phyloP scores from a whole-genome alignment of 2,329 filamentous ascomycete genomes.

The Fusarium protoensiforme region DNA sequence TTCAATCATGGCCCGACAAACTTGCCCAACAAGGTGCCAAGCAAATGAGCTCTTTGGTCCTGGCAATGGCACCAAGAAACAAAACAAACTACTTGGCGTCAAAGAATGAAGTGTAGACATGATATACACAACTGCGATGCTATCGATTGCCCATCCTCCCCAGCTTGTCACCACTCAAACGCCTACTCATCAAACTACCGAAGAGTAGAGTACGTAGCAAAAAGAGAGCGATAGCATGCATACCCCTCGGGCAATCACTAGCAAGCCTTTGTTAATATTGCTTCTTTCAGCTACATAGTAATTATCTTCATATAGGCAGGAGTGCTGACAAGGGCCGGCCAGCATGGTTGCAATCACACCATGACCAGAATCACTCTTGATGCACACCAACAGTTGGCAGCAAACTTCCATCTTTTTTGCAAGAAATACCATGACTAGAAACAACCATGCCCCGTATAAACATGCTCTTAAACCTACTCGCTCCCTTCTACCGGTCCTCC shows the following conservation, averaged over 20 bases:
- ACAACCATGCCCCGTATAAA: constrained; percentile 31
- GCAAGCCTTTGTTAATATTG: neutral
- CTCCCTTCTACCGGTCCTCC: constrained; percentile 16
- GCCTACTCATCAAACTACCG: neutral
- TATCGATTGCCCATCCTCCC: neutral
- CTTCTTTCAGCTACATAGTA: neutral
- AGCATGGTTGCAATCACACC: neutral
- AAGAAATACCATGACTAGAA: constrained; percentile 26
- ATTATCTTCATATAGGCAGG: neutral
- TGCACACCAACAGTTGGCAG: neutral
- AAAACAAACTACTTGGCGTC: neutral
- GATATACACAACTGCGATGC: neutral
- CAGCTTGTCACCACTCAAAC: neutral
- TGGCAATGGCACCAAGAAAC: neutral
- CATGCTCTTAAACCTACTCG: constrained; percentile 36
- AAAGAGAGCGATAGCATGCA: neutral
- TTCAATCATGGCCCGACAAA: neutral
- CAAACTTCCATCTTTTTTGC: constrained; percentile 28
- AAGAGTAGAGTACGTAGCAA: neutral
- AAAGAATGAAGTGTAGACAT: neutral
- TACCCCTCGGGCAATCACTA: neutral
- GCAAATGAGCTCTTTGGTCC: neutral
- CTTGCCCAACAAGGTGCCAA: neutral
- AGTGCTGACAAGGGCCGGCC: neutral
- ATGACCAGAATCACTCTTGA: neutral